These are phyloP conservation scores for Lycium barbarum DNA, from an alignment of 257 asterid species.

Conservation along the genomic window DNA sequence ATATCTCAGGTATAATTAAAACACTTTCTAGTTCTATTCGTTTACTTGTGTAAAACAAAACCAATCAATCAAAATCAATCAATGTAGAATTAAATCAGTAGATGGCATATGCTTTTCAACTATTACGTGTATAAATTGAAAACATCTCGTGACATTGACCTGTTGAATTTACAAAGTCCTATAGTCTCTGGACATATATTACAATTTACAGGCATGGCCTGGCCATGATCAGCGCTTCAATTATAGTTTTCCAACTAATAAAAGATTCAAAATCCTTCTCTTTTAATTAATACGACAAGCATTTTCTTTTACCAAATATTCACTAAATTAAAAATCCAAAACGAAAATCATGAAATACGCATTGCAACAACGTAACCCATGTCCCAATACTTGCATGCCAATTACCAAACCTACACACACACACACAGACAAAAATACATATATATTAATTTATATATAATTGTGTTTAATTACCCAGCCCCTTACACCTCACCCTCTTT, in stretches of 20 bases:
- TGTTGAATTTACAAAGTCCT: not conserved
- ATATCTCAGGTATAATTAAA: not conserved
- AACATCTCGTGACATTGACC: not conserved
- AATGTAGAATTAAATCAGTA: constrained; percentile 18
- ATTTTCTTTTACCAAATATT: not conserved
- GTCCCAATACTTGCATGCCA: constrained; percentile 2
- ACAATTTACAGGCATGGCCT: not conserved
- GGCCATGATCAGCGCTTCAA: not conserved
- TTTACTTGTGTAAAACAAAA: not conserved
- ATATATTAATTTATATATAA: too few species aligned
- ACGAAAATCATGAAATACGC: not conserved
- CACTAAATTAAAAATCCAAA: not conserved
- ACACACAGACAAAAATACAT: too few species aligned
- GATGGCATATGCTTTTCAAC: constrained; percentile 7
- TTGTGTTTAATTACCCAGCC: too few species aligned
- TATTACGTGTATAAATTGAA: not conserved
- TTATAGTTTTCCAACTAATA: not conserved
- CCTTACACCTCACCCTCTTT: too few species aligned
- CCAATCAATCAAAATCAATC: constrained; percentile 21
- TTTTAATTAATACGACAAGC: constrained; percentile 4
- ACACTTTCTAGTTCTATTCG: not conserved
- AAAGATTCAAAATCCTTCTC: not conserved
- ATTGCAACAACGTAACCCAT: not conserved
- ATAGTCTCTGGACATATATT: not conserved
- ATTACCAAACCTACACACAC: constrained; percentile 15